Evolutionary conservation across 768 basidiomycete genomes (phyloP).

Genomic region (Lentinula sp.): DNA sequence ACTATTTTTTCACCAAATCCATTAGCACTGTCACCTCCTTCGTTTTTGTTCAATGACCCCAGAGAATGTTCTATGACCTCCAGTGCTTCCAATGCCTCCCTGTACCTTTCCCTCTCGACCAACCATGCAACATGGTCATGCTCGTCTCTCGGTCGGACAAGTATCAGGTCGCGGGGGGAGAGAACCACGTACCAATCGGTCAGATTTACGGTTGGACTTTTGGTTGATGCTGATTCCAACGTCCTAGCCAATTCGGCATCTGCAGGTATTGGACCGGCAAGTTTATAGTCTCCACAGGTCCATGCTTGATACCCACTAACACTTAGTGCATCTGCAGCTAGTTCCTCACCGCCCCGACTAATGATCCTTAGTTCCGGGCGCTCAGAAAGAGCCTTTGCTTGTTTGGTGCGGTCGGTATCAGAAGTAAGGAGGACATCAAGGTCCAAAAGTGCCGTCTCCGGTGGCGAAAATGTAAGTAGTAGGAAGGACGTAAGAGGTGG

Average conservation of each 20-base stretch:
- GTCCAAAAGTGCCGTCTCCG: slow-evolving; percentile 67
- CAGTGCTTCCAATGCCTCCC: slow-evolving; percentile 81
- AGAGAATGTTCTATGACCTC: slow-evolving; percentile 54
- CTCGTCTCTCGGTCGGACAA: slow-evolving; percentile 83
- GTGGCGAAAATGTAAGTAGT: slow-evolving; percentile 80
- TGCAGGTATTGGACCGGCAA: slow-evolving; percentile 46
- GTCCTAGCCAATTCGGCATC: slow-evolving; percentile 16
- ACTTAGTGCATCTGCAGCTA: slow-evolving; percentile 77
- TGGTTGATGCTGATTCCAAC: neutral
- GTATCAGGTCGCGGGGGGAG: slow-evolving; percentile 80
- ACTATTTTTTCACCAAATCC: slow-evolving; percentile 20
- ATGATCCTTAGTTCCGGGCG: slow-evolving; percentile 95
- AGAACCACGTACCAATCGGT: slow-evolving; percentile 68
- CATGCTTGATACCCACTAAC: slow-evolving; percentile 76
- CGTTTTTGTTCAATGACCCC: slow-evolving; percentile 11
- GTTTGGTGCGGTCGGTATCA: slow-evolving; percentile 55
- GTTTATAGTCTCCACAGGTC: slow-evolving; percentile 88
- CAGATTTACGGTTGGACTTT: no score
- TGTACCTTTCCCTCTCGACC: slow-evolving; percentile 78
- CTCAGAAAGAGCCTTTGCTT: slow-evolving; percentile 79
- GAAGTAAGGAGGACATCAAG: slow-evolving; percentile 18
- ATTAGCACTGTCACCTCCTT: neutral
- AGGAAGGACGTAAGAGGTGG: slow-evolving; percentile 64
- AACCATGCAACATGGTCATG: slow-evolving; percentile 92
- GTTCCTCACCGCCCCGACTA: slow-evolving; percentile 81